Conservation (phyloP, 164 flowering plant genomes). For the Brasenia schreberi region DNA sequence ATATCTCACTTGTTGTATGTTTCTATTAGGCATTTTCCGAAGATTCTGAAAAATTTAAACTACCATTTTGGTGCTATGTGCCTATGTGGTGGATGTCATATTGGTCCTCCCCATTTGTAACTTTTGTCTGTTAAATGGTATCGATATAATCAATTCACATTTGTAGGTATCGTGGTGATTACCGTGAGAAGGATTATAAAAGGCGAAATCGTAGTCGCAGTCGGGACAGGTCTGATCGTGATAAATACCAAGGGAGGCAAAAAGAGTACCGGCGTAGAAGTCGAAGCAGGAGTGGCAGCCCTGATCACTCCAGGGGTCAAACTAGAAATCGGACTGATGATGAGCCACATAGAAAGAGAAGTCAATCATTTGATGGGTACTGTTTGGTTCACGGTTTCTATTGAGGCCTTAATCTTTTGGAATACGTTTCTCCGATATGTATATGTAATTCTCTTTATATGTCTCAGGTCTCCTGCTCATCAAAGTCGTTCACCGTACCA, state of each 20-base stretch:
- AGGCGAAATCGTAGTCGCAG: slow-evolving; percentile 77
- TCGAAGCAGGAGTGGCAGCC: slow-evolving; percentile 74
- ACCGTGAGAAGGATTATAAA: slow-evolving; percentile 3
- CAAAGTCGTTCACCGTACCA: slow-evolving; percentile 29
- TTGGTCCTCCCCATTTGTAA: no score
- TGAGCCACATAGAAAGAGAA: slow-evolving; percentile 34
- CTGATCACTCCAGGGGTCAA: slow-evolving; percentile 35
- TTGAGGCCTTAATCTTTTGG: neutral
- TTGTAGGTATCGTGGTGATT: slow-evolving; percentile 17
- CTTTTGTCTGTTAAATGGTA: no score
- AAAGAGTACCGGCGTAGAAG: slow-evolving; percentile 53
- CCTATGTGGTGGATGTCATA: no score
- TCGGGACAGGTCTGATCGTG: slow-evolving; percentile 58
- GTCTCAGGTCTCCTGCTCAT: slow-evolving; percentile 39
- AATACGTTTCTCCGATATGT: no score
- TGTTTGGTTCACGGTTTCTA: neutral
- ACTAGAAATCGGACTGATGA: slow-evolving; percentile 54
- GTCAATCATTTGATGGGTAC: slow-evolving; percentile 56
- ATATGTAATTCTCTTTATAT: neutral
- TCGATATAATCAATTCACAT: neutral
- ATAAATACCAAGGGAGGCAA: slow-evolving; percentile 50
- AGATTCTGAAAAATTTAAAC: no score
- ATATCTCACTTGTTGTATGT: no score
- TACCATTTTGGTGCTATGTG: no score
- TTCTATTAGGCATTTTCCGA: no score